Base-by-base conservation (phyloP, 345 rosid genomes). In the Geranium brycei region DNA sequence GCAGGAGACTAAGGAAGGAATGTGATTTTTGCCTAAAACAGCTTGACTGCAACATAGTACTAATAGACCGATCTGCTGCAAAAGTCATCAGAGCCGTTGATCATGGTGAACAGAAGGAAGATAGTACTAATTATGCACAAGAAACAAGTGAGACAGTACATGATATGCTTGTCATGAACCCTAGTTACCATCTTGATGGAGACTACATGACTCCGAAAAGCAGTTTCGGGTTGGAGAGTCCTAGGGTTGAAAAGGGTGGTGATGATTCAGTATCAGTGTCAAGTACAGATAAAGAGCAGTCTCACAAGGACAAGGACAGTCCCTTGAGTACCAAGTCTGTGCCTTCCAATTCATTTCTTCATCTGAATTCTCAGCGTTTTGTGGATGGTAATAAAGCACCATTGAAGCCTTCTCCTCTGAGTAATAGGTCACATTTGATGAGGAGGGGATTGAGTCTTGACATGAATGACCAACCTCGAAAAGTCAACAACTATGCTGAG, bases 1-100 rank as follows among this genome's bases (percentile, higher is more conserved):
- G 41, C 73, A 79, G 82, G 18, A 62, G 68, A 58, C 56, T 79
- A 66, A 75, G 66, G 77, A 73, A 75, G 60, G 82, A 79, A 69
- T 67, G 69, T 4, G 76, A 73, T 31, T 40, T 19, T 65, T 75
- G 82, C 73, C 35, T 73, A 58, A 73, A 73, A 31, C 73, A 73
- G 60, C 31, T 79, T 71, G 67, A 57, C 31, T 79, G 79, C 65
- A 79, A 75, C 64, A 56, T 75, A 7, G 79, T 75, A 35, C 63
- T 79, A 23, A 65, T 79, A 14, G 79, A 79, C 61, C 77, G 76
- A 16, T 60, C 73, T 18, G 66, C 59, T 51, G 77, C 79, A 13
- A 75, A 57, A 66, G 58, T 73, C 41, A 69, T 79, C 59, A 73
- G 69, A 71, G 73, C 79, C 1, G 77, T 63, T 59, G 68, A 67